Conservation (phyloP, 257 asterid species). For the Capsicum pubescens region DNA sequence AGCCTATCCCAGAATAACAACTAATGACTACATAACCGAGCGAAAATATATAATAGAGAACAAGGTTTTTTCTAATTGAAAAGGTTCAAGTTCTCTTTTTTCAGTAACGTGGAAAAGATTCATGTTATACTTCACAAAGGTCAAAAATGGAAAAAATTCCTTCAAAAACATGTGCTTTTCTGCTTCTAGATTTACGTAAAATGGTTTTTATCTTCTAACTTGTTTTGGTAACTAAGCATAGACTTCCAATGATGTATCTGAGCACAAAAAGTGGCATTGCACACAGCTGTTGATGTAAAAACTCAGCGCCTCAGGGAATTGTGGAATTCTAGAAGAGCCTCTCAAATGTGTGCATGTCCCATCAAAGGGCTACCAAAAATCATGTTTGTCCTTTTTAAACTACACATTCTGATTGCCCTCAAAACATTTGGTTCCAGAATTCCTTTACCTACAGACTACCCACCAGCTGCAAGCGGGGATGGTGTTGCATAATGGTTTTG, state of each 20-base stretch:
- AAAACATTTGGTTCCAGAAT: constrained; percentile 8
- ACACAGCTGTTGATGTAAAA: background rate
- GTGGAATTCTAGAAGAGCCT: background rate
- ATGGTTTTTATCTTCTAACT: background rate
- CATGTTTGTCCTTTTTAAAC: background rate
- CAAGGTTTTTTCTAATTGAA: background rate
- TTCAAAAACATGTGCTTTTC: background rate
- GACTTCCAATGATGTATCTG: background rate
- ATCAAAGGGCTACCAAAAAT: background rate
- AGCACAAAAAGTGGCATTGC: background rate
- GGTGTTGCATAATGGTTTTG: background rate
- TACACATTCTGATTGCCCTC: background rate
- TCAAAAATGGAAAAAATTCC: background rate
- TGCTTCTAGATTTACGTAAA: background rate
- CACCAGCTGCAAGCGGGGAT: constrained; percentile 10
- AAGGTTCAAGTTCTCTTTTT: background rate
- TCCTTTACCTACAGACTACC: constrained; percentile 12
- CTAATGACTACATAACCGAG: background rate
- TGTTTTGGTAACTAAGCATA: background rate
- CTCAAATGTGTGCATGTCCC: background rate
- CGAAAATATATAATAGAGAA: background rate
- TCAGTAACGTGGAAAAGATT: background rate
- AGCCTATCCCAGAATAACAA: background rate
- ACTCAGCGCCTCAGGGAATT: background rate
- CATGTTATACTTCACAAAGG: background rate